These are phyloP conservation scores for Euphorbia tirucalli DNA, from an alignment of 345 rosid species.

Conservation along the genomic window DNA sequence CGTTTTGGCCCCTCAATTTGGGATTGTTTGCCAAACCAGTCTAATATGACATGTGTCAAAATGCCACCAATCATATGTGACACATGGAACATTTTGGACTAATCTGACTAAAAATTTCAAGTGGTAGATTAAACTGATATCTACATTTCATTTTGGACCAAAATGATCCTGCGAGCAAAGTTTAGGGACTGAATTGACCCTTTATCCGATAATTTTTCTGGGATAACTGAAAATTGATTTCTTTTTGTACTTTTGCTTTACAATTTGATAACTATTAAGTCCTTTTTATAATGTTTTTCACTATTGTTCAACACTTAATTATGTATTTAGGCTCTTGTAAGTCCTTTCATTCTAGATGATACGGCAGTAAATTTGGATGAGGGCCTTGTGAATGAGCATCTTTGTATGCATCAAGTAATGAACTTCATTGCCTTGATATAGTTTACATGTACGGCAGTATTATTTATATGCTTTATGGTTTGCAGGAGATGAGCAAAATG, in stretches of 20 bases:
- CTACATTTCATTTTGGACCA: no score
- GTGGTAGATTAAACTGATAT: no score
- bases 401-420: conserved; percentile 41
- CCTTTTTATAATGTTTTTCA: conserved; percentile 1
- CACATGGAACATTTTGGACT: no score
- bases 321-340: conserved; percentile 68
- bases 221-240: no score
- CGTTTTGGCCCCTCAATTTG: no score
- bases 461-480: not conserved
- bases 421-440: not conserved
- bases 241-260: not conserved
- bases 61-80: no score
- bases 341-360: conserved; percentile 79
- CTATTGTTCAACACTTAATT: conserved; percentile 10
- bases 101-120: no score
- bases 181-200: no score
- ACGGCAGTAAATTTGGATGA: conserved; percentile 40
- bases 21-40: no score
- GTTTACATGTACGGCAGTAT: conserved; percentile 1
- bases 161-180: no score
- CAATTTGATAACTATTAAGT: not conserved
- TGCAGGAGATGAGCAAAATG: conserved; percentile 40
- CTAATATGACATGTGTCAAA: no score
- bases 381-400: conserved; percentile 21
- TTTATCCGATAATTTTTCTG: no score